Evolutionary conservation across 768 basidiomycete species (phyloP).

Genomic region (Gelatoporia subvermispora): DNA sequence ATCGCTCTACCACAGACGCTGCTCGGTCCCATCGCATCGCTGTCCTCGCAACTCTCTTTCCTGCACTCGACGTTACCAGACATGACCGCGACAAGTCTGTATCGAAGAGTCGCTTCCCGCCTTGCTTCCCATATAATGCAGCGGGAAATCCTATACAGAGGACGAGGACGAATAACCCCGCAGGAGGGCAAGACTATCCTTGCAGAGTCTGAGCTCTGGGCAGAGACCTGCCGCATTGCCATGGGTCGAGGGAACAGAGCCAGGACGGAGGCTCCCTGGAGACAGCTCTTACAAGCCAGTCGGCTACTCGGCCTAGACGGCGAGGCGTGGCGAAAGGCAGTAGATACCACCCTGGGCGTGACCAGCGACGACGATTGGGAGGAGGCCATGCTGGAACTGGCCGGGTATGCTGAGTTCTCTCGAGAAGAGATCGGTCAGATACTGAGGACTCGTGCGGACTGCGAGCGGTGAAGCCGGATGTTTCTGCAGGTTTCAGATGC

Average conservation of each 20-base stretch:
- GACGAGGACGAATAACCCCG: slow-evolving; percentile 52
- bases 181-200: slow-evolving; percentile 57
- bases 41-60: slow-evolving; percentile 74
- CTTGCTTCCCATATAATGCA: slow-evolving; percentile 78
- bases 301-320: slow-evolving; percentile 61
- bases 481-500: no score
- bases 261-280: slow-evolving; percentile 73
- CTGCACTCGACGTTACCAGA: slow-evolving; percentile 62
- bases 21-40: slow-evolving; percentile 67
- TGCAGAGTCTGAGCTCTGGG: slow-evolving; percentile 79
- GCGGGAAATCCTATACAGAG: slow-evolving; percentile 76
- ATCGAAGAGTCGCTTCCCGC: slow-evolving; percentile 67
- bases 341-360: slow-evolving; percentile 44
- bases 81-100: slow-evolving; percentile 53
- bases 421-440: slow-evolving; percentile 58
- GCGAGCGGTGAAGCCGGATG: slow-evolving; percentile 21
- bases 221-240: slow-evolving; percentile 67
- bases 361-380: slow-evolving; percentile 44
- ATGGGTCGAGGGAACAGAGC: slow-evolving; percentile 40
- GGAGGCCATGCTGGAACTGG: slow-evolving; percentile 40
- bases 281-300: slow-evolving; percentile 63
- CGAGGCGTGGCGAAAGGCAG: slow-evolving; percentile 42
- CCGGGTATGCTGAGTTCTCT: slow-evolving; percentile 58
- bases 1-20: slow-evolving; percentile 65
- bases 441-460: slow-evolving; percentile 43